A percentile compares a stretch with the other conserved stretches of the same genome.
Conservation (phyloP, 345 rosid species). For the Salix dunnii region DNA sequence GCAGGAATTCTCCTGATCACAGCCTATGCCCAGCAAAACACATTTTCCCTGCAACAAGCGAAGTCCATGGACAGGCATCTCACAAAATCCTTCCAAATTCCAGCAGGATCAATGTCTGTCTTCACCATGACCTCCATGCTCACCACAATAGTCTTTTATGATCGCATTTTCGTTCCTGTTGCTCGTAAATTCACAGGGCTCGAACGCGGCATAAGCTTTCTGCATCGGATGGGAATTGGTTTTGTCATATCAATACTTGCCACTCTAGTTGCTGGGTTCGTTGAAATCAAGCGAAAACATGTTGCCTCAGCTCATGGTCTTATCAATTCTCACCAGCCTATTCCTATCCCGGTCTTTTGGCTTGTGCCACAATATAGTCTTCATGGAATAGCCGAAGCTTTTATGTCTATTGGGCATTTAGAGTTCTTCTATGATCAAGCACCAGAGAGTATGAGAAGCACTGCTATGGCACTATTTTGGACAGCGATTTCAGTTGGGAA, state of each 20-base stretch:
- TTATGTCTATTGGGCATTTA: constrained; percentile 78
- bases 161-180: constrained; percentile 55
- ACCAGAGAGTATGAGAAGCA: constrained; percentile 88
- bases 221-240: constrained; percentile 85
- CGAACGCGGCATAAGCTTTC: constrained; percentile 71
- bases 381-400: constrained; percentile 86
- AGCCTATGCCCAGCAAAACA: constrained; percentile 77
- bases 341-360: constrained; percentile 78
- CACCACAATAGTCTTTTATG: constrained; percentile 60
- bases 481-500: constrained; percentile 62
- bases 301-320: constrained; percentile 45
- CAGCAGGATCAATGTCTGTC: constrained; percentile 84
- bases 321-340: constrained; percentile 27
- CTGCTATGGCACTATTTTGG: constrained; percentile 77
- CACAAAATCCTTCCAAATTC: constrained; percentile 58
- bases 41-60: constrained; percentile 86
- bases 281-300: constrained; percentile 54
- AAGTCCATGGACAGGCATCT: constrained; percentile 79
- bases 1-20: constrained; percentile 73
- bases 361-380: constrained; percentile 69
- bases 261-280: constrained; percentile 72
- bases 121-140: constrained; percentile 77
- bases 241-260: constrained; percentile 66
- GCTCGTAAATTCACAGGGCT: constrained; percentile 65
- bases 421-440: constrained; percentile 85